These are phyloP conservation scores for Dryas octopetala DNA, from an alignment of 306 rosid species.

Conservation along the genomic window DNA sequence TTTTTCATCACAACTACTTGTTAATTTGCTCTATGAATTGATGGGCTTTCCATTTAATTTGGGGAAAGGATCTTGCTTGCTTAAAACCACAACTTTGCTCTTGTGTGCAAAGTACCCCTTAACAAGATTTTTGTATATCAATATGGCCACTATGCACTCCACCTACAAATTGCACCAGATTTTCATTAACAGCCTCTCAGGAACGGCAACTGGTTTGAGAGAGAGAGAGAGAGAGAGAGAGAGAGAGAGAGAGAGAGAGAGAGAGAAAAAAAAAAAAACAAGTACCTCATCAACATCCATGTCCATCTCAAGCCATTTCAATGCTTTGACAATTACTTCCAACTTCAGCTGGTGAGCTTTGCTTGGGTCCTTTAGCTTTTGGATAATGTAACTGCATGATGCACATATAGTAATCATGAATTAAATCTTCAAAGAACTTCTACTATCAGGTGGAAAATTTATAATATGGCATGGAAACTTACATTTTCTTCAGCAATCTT, in stretches of 20 bases:
- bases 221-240: background rate
- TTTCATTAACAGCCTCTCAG: background rate
- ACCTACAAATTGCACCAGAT: constrained; percentile 59
- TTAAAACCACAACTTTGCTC: constrained; percentile 90
- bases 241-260: background rate
- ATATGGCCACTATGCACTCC: constrained; percentile 89
- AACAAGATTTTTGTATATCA: constrained; percentile 76
- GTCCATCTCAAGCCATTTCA: constrained; percentile 91
- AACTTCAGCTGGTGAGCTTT: constrained; percentile 94
- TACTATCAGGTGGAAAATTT: constrained; percentile 9
- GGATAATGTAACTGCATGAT: constrained; percentile 65
- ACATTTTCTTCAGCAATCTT: constrained; percentile 95
- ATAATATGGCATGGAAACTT: constrained; percentile 26
- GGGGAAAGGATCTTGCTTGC: constrained; percentile 97
- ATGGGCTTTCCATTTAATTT: constrained; percentile 84
- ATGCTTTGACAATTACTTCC: constrained; percentile 86
- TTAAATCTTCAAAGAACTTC: background rate
- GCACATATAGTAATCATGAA: constrained; percentile 23
- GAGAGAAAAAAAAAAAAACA: background rate
- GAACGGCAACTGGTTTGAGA: background rate
- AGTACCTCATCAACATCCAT: constrained; percentile 93
- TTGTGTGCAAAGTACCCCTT: constrained; percentile 97
- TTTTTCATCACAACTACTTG: background rate
- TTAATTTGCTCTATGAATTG: constrained; percentile 41
- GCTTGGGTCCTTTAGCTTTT: constrained; percentile 87